These are phyloP conservation scores for Clavispora asparagi DNA, from an alignment of 805 yeast species.

Conservation along the genomic window DNA sequence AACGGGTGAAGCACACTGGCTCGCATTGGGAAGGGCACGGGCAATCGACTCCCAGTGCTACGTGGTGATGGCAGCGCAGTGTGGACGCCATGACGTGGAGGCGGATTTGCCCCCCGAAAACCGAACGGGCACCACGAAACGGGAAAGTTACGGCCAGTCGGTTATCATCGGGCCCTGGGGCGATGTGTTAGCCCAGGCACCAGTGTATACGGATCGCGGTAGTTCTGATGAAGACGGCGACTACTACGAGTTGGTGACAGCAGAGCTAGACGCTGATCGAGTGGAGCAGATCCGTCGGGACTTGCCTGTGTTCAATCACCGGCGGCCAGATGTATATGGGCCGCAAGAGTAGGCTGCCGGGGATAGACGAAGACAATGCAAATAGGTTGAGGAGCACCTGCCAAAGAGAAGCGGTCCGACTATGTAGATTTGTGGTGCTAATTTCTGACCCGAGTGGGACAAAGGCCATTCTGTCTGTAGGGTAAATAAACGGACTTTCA, in stretches of 20 bases:
- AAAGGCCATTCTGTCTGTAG: no score
- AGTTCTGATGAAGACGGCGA: slow-evolving; percentile 27
- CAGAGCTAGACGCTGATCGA: slow-evolving; percentile 57
- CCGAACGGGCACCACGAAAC: slow-evolving; percentile 20
- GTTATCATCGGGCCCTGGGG: slow-evolving; percentile 95
- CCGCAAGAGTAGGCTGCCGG: not conserved
- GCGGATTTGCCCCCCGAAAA: slow-evolving; percentile 27
- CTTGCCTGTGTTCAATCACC: slow-evolving; percentile 76
- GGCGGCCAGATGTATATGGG: slow-evolving; percentile 60
- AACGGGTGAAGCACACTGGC: slow-evolving; percentile 93
- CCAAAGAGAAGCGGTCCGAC: no score
- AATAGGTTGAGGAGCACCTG: no score
- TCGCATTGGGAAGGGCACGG: slow-evolving; percentile 67
- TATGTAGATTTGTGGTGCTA: no score
- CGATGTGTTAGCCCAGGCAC: slow-evolving; percentile 51
- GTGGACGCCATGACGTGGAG: slow-evolving; percentile 63
- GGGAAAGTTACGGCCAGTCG: slow-evolving; percentile 84
- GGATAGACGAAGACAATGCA: no score
- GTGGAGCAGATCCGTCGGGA: slow-evolving; percentile 51
- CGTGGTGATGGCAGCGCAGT: slow-evolving; percentile 86
- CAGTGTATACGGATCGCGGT: slow-evolving; percentile 24
- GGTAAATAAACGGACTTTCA: no score
- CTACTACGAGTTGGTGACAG: slow-evolving; percentile 43
- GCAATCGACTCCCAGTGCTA: slow-evolving; percentile 87
- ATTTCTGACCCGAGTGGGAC: no score